Evolutionary conservation across 169 alveolate genomes (phyloP), one percentile per base, ranked within the genome.

Genomic region (Cyclospora cayetanensis): DNA sequence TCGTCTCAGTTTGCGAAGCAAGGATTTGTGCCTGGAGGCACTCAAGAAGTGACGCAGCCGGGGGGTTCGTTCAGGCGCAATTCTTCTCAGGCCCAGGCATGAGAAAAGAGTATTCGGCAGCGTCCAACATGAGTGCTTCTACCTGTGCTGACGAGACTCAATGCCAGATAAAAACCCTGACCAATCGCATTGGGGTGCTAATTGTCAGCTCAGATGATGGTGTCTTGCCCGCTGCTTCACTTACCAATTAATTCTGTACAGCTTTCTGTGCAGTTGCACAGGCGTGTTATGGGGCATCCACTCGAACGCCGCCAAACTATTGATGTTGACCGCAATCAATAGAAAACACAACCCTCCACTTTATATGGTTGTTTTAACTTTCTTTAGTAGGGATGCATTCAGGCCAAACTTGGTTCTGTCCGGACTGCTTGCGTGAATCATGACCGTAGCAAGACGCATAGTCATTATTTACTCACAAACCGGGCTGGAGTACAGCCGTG

Each of bases 1-100:
- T 90, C 93, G 9, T 65, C 85, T n/a, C 89, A 90, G 35, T 76
- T 90, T 35, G 93, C 90, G 11, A 74, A 77, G 25, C 93, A 90
- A 52, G 93, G 86, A 2, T 80, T 80, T 35, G 90, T 80, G 25
- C 90, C 90, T 20, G 90, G 90, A 18, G 90, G 90, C 25, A 80
- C 90, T 5, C 90, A 80, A 53, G 90, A 80, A 22, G 53, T 80
- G 74, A 80, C 90, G 7, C 70, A 80, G 2, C 46, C 37, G 25
- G 90, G 90, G 35, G n/a, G n/a, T n/a, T 80, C 90, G 41, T 80
- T 80, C 77, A 80, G 35, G 55, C 90, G 90, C 53, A 53, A 50
- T 52, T 52, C 70, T 29, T 80, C 90, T 31, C 53, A 80, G 60
- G 70, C 90, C 27, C 76, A 80, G 37, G 25, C 74, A 29, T 60